Evolutionary conservation across 1,284 basidiomycete genomes (phyloP).

Genomic region (Microbotryum violaceum): DNA sequence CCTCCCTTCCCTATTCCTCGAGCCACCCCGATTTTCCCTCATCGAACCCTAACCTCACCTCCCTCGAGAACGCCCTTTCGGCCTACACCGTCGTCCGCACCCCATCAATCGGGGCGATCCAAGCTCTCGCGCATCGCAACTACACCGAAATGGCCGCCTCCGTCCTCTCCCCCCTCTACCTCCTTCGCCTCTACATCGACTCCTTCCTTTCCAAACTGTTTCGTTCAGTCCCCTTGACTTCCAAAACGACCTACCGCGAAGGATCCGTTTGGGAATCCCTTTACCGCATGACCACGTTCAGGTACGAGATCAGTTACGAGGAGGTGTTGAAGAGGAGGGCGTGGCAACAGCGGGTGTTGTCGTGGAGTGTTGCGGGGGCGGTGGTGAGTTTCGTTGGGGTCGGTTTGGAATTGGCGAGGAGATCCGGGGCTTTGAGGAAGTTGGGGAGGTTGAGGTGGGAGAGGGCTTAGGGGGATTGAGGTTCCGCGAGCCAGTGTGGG

Average conservation of each 20-base stretch:
- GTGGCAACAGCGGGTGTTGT: constrained; percentile 47
- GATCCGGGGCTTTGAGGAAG: neutral
- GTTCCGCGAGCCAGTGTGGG: too few relatives aligned
- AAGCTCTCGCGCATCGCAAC: constrained; percentile 85
- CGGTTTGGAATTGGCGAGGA: neutral
- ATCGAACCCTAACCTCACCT: constrained; percentile 49
- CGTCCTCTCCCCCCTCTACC: constrained; percentile 73
- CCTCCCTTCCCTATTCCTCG: constrained; percentile 36
- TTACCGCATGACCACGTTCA: constrained; percentile 96
- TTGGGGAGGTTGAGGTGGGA: neutral
- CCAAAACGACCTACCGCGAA: constrained; percentile 4
- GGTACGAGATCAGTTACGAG: constrained; percentile 84
- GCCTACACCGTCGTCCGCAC: constrained; percentile 73
- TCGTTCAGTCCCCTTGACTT: constrained; percentile 22
- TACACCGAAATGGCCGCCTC: constrained; percentile 93
- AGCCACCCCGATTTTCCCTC: constrained; percentile 43
- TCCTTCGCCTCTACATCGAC: constrained; percentile 74
- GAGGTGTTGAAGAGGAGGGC: constrained; percentile 57
- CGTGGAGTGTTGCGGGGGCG: neutral
- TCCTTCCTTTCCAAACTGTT: constrained; percentile 48
- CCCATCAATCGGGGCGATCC: constrained; percentile 82
- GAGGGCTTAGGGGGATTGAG: too few relatives aligned
- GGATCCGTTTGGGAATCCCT: constrained; percentile 67
- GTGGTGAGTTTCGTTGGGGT: neutral
- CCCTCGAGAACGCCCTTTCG: constrained; percentile 58